Conservation (phyloP, 2,329 filamentous ascomycete genomes). For the Blastomyces parvus region DNA sequence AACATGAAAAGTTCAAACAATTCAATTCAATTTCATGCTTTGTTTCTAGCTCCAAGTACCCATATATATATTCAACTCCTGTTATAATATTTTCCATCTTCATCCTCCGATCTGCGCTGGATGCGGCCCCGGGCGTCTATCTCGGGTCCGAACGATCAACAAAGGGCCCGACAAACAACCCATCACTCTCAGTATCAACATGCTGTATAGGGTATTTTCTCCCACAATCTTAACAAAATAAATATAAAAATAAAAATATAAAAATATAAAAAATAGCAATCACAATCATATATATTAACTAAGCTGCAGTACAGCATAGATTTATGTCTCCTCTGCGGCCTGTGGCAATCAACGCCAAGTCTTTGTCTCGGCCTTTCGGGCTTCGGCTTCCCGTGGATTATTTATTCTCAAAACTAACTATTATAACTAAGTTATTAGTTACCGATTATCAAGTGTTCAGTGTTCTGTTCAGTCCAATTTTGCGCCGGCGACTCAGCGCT, state of each 20-base stretch:
- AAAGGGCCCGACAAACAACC: not conserved
- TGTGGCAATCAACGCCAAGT: no score
- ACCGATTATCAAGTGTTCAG: no score
- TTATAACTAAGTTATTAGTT: no score
- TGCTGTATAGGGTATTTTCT: not conserved
- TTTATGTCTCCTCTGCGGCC: no score
- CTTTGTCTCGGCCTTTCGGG: no score
- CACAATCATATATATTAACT: no score
- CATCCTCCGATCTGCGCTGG: not conserved
- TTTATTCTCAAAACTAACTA: no score
- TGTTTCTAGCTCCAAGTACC: not conserved
- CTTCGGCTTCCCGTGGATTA: no score
- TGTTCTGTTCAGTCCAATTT: no score
- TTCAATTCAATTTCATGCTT: not conserved
- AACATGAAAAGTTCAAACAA: not conserved
- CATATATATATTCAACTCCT: not conserved
- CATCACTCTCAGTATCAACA: not conserved
- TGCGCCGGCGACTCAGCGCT: no score
- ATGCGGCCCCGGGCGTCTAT: not conserved
- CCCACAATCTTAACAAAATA: not conserved
- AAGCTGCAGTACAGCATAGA: no score
- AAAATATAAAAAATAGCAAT: not conserved
- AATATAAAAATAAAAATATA: not conserved
- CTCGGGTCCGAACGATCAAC: not conserved
- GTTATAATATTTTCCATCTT: not conserved